A percentile compares a stretch with the other conserved stretches of the same genome.
phyloP scores from a whole-genome alignment of 225 moss, liverwort and hornwort species.

The Rhytidiadelphus loreus region DNA sequence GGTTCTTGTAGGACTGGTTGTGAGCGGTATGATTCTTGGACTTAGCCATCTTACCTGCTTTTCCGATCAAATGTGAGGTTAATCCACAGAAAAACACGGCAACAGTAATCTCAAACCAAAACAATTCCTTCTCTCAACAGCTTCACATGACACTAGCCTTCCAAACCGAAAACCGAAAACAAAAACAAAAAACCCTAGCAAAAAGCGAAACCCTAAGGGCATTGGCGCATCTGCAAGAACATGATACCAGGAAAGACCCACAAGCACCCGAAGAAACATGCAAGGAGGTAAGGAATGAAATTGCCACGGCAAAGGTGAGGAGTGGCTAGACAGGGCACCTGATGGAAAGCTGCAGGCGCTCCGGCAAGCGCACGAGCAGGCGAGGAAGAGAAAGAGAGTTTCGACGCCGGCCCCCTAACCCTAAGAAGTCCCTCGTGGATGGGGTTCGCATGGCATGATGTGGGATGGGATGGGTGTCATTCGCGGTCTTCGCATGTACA shows the following conservation, averaged over 20 bases:
- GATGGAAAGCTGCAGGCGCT: neutral
- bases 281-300: neutral
- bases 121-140: too few species aligned
- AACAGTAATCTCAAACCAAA: neutral
- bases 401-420: neutral
- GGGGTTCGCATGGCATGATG: neutral
- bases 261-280: neutral
- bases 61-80: neutral
- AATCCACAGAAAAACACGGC: neutral
- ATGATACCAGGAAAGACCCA: neutral
- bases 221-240: neutral
- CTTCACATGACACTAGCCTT: neutral
- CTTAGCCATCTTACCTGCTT: constrained; percentile 63
- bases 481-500: neutral
- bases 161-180: neutral
- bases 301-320: neutral
- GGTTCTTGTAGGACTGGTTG: constrained; percentile 92
- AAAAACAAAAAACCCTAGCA: neutral
- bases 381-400: neutral
- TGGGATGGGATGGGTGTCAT: neutral
- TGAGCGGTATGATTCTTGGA: constrained; percentile 96
- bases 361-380: neutral
- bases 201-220: neutral
- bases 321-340: neutral
- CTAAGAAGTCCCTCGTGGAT: neutral